phyloP scores from a whole-genome alignment of 345 rosid species.

The Gossypium herbaceum region DNA sequence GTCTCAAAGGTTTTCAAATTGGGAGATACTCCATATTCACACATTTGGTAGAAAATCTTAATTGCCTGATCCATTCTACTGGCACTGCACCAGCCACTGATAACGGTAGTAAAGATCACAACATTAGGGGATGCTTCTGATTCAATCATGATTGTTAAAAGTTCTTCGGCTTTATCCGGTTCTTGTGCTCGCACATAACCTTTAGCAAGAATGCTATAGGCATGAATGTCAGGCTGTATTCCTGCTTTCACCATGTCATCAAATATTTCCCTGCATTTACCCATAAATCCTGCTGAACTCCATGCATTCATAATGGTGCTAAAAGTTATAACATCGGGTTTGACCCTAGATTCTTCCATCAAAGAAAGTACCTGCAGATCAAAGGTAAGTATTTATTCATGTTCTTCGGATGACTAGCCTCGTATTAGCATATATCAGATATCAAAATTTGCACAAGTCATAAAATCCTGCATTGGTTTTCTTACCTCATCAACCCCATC shows the following conservation, averaged over 20 bases:
- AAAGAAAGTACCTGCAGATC: constrained; percentile 48
- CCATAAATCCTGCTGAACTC: constrained; percentile 71
- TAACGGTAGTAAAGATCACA: constrained; percentile 55
- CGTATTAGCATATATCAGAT: neutral
- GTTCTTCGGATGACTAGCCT: neutral
- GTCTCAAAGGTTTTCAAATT: constrained; percentile 60
- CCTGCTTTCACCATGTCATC: constrained; percentile 59
- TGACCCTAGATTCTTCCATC: constrained; percentile 52
- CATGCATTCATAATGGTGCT: constrained; percentile 70
- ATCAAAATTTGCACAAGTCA: neutral
- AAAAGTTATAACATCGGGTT: constrained; percentile 59
- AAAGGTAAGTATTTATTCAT: neutral
- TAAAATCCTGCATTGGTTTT: neutral
- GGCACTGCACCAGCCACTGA: constrained; percentile 59
- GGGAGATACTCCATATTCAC: constrained; percentile 47
- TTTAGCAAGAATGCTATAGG: constrained; percentile 60
- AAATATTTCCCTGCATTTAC: constrained; percentile 52
- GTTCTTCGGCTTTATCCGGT: constrained; percentile 51
- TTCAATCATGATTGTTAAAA: constrained; percentile 39
- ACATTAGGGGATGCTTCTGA: constrained; percentile 39
- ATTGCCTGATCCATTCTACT: constrained; percentile 51
- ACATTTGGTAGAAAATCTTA: constrained; percentile 46
- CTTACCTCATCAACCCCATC: constrained; percentile 59
- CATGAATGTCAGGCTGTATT: constrained; percentile 50
- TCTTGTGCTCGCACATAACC: constrained; percentile 58